These are phyloP conservation scores for Blepharisma stoltei DNA, from an alignment of 73 alveolate species.

Conservation along the genomic window DNA sequence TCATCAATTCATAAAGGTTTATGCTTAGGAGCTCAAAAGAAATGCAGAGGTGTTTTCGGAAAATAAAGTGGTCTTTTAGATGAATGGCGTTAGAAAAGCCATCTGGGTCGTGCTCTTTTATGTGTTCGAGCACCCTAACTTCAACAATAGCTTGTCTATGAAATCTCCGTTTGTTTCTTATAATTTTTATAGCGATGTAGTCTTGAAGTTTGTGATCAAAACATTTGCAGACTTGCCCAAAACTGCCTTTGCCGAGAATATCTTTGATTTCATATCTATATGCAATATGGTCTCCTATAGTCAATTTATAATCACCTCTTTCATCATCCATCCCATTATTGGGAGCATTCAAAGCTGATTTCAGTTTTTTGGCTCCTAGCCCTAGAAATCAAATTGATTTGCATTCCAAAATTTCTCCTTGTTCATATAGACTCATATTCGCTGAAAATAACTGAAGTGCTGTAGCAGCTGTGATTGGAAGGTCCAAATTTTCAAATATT, in stretches of 20 bases:
- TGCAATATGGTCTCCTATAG: constrained; percentile 79
- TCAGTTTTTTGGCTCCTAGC: constrained; percentile 30
- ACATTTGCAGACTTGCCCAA: constrained; percentile 93
- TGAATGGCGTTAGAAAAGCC: constrained; percentile 39
- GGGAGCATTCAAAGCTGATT: constrained; percentile 31
- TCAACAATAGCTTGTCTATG: constrained; percentile 89
- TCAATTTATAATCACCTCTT: constrained; percentile 80
- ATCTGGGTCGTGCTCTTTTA: constrained; percentile 54
- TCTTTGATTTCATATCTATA: constrained; percentile 89
- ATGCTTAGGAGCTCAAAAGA: constrained; percentile 69
- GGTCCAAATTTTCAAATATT: background rate
- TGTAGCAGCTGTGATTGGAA: background rate
- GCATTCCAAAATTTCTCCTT: constrained; percentile 19
- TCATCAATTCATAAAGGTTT: constrained; percentile 72
- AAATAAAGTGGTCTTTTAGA: constrained; percentile 48
- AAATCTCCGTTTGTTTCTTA: constrained; percentile 84
- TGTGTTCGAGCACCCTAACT: constrained; percentile 71
- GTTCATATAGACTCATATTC: constrained; percentile 18
- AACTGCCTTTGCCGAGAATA: constrained; percentile 90
- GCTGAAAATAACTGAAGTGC: constrained; percentile 2
- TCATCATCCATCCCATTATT: constrained; percentile 54
- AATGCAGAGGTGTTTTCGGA: constrained; percentile 63
- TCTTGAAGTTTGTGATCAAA: constrained; percentile 86
- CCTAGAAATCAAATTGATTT: constrained; percentile 11
- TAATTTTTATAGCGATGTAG: constrained; percentile 82